A percentile compares a stretch with the other conserved stretches of the same genome.
Conservation (phyloP, 768 basidiomycete genomes). For the Tylopilus sp. region DNA sequence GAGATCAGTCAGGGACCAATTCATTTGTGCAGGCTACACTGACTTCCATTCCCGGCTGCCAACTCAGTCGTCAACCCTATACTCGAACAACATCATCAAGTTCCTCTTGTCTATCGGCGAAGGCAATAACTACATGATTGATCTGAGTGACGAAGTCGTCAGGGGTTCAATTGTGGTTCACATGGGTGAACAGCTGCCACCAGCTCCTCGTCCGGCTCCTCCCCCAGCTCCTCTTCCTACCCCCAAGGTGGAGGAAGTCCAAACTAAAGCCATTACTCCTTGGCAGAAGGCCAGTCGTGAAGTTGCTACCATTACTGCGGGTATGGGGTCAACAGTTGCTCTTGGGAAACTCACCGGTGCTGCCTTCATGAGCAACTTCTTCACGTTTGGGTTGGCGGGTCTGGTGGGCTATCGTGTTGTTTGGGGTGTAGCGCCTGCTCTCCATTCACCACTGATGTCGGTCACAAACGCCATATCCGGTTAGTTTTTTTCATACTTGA, state of each 20-base stretch:
- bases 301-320: constrained; percentile 68
- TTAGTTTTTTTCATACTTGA: constrained; percentile 28
- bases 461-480: constrained; percentile 90
- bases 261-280: constrained; percentile 64
- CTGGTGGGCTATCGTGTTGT: constrained; percentile 86
- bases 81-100: constrained; percentile 90
- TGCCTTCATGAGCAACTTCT: constrained; percentile 86
- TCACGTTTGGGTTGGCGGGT: constrained; percentile 84
- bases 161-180: constrained; percentile 77
- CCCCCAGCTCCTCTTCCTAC: constrained; percentile 55
- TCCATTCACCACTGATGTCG: constrained; percentile 89
- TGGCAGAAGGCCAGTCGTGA: constrained; percentile 81
- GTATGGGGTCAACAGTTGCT: constrained; percentile 69
- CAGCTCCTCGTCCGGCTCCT: constrained; percentile 65
- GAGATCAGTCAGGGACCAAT: constrained; percentile 3
- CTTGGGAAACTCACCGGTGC: constrained; percentile 78
- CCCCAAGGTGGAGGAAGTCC: constrained; percentile 43
- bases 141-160: constrained; percentile 81
- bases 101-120: constrained; percentile 79
- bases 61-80: constrained; percentile 84
- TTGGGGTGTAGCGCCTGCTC: constrained; percentile 84
- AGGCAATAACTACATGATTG: constrained; percentile 57
- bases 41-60: constrained; percentile 86
- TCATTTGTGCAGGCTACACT: constrained; percentile 55
- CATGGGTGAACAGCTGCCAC: constrained; percentile 60